Evolutionary conservation across 1,139 yeast genomes (phyloP).

Genomic region (Kluyveromyces sp.): DNA sequence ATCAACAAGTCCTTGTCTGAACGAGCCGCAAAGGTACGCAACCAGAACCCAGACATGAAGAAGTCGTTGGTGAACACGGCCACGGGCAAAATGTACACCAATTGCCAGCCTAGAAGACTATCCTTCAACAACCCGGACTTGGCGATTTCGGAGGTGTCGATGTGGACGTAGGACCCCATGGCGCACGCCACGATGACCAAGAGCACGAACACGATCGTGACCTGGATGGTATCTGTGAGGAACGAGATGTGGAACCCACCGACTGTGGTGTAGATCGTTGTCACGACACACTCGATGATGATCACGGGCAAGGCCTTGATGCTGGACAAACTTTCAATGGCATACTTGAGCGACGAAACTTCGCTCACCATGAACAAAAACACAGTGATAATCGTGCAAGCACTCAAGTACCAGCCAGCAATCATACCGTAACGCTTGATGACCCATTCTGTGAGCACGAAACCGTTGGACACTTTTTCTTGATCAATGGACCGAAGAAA

Average conservation of each 20-base stretch:
- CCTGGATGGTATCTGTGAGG: slow-evolving; percentile 82
- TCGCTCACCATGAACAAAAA: slow-evolving; percentile 86
- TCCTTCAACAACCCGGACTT: slow-evolving; percentile 59
- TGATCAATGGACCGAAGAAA: slow-evolving; percentile 69
- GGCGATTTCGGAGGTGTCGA: slow-evolving; percentile 55
- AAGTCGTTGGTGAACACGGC: slow-evolving; percentile 88
- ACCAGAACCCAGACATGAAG: slow-evolving; percentile 89
- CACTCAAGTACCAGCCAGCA: slow-evolving; percentile 67
- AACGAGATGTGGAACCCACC: slow-evolving; percentile 92
- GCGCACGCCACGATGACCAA: slow-evolving; percentile 69
- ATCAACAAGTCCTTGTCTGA: slow-evolving; percentile 66
- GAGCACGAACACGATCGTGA: slow-evolving; percentile 59
- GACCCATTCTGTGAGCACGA: slow-evolving; percentile 93
- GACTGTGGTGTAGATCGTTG: slow-evolving; percentile 80
- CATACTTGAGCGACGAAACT: slow-evolving; percentile 69
- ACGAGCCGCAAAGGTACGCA: slow-evolving; percentile 84
- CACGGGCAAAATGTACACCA: slow-evolving; percentile 71
- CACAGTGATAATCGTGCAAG: slow-evolving; percentile 78
- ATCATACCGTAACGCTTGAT: slow-evolving; percentile 67
- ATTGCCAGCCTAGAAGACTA: slow-evolving; percentile 79
- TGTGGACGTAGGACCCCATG: slow-evolving; percentile 67
- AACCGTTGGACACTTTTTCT: slow-evolving; percentile 81
- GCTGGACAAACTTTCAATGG: slow-evolving; percentile 72
- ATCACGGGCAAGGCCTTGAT: slow-evolving; percentile 73
- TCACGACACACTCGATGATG: slow-evolving; percentile 80